Evolutionary conservation across 768 basidiomycete genomes (phyloP).

Genomic region (Lentinula aciculospora): DNA sequence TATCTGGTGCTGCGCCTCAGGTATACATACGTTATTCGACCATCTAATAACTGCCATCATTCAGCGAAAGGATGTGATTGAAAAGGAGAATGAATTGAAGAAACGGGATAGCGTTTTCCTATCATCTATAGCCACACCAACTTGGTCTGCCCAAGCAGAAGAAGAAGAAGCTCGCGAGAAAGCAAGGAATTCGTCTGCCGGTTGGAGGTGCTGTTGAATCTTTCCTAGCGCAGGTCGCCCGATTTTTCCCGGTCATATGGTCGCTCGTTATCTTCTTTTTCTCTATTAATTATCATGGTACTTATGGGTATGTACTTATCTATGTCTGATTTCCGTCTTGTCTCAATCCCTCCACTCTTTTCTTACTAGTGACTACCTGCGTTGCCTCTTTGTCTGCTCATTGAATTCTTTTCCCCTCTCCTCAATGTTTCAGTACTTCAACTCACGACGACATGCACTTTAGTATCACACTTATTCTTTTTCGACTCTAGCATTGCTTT

Average conservation of each 20-base stretch:
- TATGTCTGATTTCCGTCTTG: constrained; percentile 1
- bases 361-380: constrained; percentile 9
- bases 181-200: constrained; percentile 38
- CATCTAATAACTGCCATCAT: constrained; percentile 80
- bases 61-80: constrained; percentile 69
- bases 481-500: constrained; percentile 11
- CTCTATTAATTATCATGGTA: constrained; percentile 11
- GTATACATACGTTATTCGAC: constrained; percentile 76
- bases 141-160: constrained; percentile 77
- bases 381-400: constrained; percentile 24
- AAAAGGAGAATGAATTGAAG: constrained; percentile 73
- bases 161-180: constrained; percentile 68
- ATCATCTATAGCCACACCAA: constrained; percentile 53
- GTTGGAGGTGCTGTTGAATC: constrained; percentile 66
- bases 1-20: constrained; percentile 28
- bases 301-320: constrained; percentile 10
- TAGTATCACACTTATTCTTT: constrained; percentile 9
- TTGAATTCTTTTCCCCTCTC: constrained; percentile 11
- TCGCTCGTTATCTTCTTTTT: constrained; percentile 13
- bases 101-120: constrained; percentile 83
- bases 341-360: constrained; percentile 14
- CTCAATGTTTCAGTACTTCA: constrained; percentile 16
- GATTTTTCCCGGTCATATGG: constrained; percentile 7
- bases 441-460: constrained; percentile 14
- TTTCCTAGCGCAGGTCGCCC: constrained; percentile 20